Evolutionary conservation across 148 eudicot species (phyloP).

Genomic region (Mesembryanthemum crystallinum): DNA sequence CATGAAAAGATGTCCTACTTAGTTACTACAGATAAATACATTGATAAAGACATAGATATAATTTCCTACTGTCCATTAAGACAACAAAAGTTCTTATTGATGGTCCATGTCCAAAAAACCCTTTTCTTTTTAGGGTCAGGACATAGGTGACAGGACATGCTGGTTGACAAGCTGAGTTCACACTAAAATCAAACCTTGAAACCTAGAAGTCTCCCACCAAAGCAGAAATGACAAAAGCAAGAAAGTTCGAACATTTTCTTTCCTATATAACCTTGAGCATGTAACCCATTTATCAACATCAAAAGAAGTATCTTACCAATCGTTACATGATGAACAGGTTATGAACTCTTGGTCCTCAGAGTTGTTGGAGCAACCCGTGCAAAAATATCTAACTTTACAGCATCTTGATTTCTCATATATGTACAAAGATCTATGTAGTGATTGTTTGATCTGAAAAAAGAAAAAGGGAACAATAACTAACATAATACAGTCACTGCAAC

Average conservation of each 20-base stretch:
- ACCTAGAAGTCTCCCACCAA: not conserved
- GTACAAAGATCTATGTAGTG: conserved; percentile 62
- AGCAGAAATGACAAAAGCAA: not conserved
- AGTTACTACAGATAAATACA: conserved; percentile 4
- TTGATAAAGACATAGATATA: not conserved
- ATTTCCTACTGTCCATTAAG: not conserved
- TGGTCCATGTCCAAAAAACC: not conserved
- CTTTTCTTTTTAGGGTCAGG: not conserved
- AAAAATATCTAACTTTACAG: conserved; percentile 48
- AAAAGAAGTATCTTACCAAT: conserved; percentile 62
- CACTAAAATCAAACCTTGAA: not conserved
- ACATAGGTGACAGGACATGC: not conserved
- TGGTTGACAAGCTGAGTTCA: not conserved
- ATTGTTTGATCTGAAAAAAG: conserved; percentile 52
- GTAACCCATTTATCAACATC: conserved; percentile 4
- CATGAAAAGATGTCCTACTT: conserved; percentile 14
- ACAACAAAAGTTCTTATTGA: not conserved
- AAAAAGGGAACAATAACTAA: conserved; percentile 1
- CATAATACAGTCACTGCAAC: not conserved
- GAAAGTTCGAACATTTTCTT: not conserved
- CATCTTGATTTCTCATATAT: conserved; percentile 50
- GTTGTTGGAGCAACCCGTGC: conserved; percentile 52
- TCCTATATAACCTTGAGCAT: not conserved
- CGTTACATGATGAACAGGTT: conserved; percentile 76
- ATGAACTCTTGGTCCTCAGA: conserved; percentile 53